Percentiles rank a stretch among this genome's conserved stretches.
Evolutionary conservation across 2,329 filamentous ascomycete genomes (phyloP).

Genomic region (Colletotrichum cordylinicola): DNA sequence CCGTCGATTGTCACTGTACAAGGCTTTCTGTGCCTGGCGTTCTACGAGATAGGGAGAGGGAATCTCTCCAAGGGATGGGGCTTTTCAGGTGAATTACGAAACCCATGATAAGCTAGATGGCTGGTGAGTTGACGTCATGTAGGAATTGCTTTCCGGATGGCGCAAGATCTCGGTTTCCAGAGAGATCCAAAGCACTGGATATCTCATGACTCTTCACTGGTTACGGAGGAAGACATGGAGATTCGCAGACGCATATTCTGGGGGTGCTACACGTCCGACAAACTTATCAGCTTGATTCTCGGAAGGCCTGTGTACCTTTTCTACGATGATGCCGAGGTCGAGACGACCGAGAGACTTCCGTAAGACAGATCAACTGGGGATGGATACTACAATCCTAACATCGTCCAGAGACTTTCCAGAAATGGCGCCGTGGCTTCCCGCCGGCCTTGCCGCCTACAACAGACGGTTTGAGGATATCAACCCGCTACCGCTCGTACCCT

Average conservation of each 20-base stretch:
- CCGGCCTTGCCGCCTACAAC: slow-evolving; percentile 22
- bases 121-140: background rate
- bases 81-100: slow-evolving; percentile 32
- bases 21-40: slow-evolving; percentile 30
- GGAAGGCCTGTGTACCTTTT: slow-evolving; percentile 21
- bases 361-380: background rate
- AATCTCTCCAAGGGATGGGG: slow-evolving; percentile 33
- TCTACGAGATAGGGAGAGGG: slow-evolving; percentile 32
- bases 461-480: background rate
- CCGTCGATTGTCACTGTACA: slow-evolving; percentile 29
- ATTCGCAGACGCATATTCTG: slow-evolving; percentile 34
- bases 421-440: slow-evolving; percentile 28
- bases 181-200: slow-evolving; percentile 29
- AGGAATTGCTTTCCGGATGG: slow-evolving; percentile 35
- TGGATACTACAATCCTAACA: rapidly evolving
- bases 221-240: slow-evolving; percentile 27
- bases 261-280: slow-evolving; percentile 34
- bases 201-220: slow-evolving; percentile 22
- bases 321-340: slow-evolving; percentile 18
- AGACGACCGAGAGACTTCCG: slow-evolving; percentile 1
- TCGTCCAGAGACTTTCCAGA: slow-evolving; percentile 23
- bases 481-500: slow-evolving; percentile 22
- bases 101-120: too few species aligned
- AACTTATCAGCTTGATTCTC: slow-evolving; percentile 26
- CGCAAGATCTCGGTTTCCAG: slow-evolving; percentile 33